These are phyloP conservation scores for Platanthera zijinensis DNA, from an alignment of 106 monocot species.

Conservation along the genomic window DNA sequence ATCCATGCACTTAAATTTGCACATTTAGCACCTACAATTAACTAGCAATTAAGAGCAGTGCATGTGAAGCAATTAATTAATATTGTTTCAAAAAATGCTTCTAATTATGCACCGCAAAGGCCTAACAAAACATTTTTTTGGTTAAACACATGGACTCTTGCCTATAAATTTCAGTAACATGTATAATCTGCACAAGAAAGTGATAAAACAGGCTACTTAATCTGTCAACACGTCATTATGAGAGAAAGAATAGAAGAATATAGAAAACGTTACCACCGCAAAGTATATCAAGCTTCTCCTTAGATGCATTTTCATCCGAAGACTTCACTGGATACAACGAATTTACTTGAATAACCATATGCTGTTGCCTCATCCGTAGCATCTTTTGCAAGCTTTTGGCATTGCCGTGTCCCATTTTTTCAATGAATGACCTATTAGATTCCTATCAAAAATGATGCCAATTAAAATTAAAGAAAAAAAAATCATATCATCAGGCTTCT, in stretches of 20 bases:
- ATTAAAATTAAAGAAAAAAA: not conserved
- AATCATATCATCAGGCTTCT: not conserved
- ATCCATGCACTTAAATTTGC: not conserved
- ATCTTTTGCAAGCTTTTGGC: slow-evolving; percentile 49
- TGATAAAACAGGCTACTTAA: not conserved
- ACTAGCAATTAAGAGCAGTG: not conserved
- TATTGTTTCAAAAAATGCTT: not conserved
- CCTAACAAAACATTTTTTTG: too few relatives aligned
- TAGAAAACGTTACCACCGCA: slow-evolving; percentile 9
- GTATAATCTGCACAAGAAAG: not conserved
- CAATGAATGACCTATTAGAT: slow-evolving; percentile 53
- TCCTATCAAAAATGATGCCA: slow-evolving; percentile 39
- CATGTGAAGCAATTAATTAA: not conserved
- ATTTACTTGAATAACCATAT: slow-evolving; percentile 75
- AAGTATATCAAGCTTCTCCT: slow-evolving; percentile 27
- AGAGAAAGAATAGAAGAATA: slow-evolving; percentile 3
- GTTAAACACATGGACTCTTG: not conserved
- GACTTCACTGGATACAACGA: slow-evolving; percentile 66
- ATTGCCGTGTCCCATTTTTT: slow-evolving; percentile 61
- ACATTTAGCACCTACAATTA: not conserved
- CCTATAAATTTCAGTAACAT: not conserved
- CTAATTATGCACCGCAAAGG: too few relatives aligned
- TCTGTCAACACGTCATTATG: not conserved
- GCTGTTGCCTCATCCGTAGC: slow-evolving; percentile 61
- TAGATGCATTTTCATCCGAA: slow-evolving; percentile 20